phyloP scores from a whole-genome alignment of 2,329 filamentous ascomycete genomes.

The Coniochaeta prunicola region DNA sequence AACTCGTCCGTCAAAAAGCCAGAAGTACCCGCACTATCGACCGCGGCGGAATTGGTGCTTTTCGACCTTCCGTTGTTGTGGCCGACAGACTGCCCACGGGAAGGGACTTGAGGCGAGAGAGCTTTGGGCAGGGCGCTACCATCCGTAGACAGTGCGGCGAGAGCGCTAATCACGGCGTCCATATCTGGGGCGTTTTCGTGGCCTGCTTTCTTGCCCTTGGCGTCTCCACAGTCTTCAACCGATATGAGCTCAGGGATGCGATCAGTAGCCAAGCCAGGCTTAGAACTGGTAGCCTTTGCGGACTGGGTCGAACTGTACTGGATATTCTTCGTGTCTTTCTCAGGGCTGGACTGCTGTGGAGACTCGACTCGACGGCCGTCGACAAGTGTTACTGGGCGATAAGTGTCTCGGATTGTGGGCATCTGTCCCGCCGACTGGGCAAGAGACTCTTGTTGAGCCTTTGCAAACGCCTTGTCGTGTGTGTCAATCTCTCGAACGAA shows the following conservation, averaged over 20 bases:
- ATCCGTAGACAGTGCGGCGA: neutral
- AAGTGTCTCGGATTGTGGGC: neutral
- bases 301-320: neutral
- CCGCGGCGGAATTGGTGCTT: neutral
- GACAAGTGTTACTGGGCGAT: neutral
- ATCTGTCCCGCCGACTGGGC: neutral
- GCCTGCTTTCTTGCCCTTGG: neutral
- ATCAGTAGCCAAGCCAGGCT: neutral
- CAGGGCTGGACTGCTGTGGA: neutral
- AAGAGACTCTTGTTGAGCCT: neutral
- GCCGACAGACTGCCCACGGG: neutral
- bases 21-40: neutral
- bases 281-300: neutral
- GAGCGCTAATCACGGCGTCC: neutral
- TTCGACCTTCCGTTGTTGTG: neutral
- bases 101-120: neutral
- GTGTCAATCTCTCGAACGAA: constrained; percentile 1
- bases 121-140: neutral
- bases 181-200: neutral
- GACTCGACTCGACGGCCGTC: neutral
- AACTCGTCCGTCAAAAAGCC: neutral
- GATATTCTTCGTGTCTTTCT: neutral
- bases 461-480: constrained; percentile 2
- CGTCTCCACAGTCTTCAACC: neutral
- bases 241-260: neutral